Conservation (phyloP, 805 yeast genomes). For the Zygoascus tannicola region DNA sequence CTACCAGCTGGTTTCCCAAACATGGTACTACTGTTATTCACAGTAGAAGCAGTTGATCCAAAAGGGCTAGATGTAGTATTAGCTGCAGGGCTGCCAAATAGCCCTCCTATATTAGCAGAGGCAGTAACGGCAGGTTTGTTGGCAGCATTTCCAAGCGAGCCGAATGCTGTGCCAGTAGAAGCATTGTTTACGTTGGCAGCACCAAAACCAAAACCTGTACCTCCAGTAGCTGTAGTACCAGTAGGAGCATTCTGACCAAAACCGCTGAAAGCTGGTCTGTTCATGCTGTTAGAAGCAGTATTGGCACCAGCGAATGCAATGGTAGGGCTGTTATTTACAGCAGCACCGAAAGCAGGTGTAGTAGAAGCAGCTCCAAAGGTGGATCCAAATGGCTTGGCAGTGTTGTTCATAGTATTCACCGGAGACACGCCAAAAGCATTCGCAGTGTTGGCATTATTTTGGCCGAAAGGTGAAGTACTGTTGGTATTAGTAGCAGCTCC, state of each 20-base stretch:
- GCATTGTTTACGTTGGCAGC: too few species aligned
- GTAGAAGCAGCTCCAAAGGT: constrained; percentile 1
- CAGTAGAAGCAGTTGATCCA: constrained; percentile 26
- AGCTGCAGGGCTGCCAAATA: constrained; percentile 21
- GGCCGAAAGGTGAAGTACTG: constrained; percentile 12
- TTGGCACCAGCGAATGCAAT: constrained; percentile 10
- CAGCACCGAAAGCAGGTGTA: constrained; percentile 6
- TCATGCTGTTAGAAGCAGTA: background rate
- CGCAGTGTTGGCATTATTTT: constrained; percentile 14
- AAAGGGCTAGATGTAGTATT: constrained; percentile 19
- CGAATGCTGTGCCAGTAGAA: too few species aligned
- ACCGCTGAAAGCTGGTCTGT: constrained; percentile 11
- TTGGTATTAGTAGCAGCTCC: constrained; percentile 11
- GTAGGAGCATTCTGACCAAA: constrained; percentile 14
- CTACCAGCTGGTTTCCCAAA: background rate
- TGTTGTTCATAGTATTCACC: constrained; percentile 8
- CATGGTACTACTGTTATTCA: constrained; percentile 12
- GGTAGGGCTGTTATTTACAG: constrained; percentile 16
- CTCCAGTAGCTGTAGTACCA: constrained; percentile 12
- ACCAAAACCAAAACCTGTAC: too few species aligned
- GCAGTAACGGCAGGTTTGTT: background rate
- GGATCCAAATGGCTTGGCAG: constrained; percentile 6
- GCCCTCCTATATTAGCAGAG: constrained; percentile 17
- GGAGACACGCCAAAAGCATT: constrained; percentile 18
- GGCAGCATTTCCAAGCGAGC: background rate